Evolutionary conservation across 2,329 filamentous ascomycete genomes (phyloP), one percentile per base, ranked within the genome.

Genomic region (Chrysoporthe puriensis): DNA sequence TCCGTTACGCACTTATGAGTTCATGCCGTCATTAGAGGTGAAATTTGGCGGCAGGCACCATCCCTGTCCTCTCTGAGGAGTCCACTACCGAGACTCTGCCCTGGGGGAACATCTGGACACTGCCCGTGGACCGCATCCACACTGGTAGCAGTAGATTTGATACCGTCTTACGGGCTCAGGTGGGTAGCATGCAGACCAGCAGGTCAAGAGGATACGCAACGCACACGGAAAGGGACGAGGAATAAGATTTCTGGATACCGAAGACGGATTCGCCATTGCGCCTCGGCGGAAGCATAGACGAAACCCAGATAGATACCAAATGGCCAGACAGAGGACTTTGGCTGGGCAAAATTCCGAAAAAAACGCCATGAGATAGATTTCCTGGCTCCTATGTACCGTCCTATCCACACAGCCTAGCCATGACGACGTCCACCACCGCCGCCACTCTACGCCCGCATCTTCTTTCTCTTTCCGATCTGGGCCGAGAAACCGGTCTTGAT

Each of bases 401-500:
- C 46, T 61, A 32, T 56, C 52, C 40, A 56, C 36, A 52, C 54
- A 52, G 44, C 36, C 32, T 40, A 63, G 44, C 57, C 57, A 57
- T 8, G 34, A 62, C 7, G 34, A 62, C 26, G 21, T n/a, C n/a
- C n/a, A 50, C 43, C 65, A 46, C 34, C 44, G 67, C 40, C 60
- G 65, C 8, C 64, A 50, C 48, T 71, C 86, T 94, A 96, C 81
- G 86, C 91, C 81, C 93, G 88, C 85, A 94, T 91, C 88, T 96
- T 96, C 87, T 90, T 96, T 88, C 96, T 91, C 91, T 97, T 97
- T 80, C 96, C 96, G 81, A 99, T 92, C 84, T 98, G 96, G 81
- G 96, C 96, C 77, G 94, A 96, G 94, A 99, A 99, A 94, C 96
- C 96, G 70, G 94, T 97, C 90, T 99, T 99, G 91, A 99, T 99